These are phyloP conservation scores for Mycena rebaudengoi DNA, from an alignment of 768 basidiomycete species.

Conservation along the genomic window DNA sequence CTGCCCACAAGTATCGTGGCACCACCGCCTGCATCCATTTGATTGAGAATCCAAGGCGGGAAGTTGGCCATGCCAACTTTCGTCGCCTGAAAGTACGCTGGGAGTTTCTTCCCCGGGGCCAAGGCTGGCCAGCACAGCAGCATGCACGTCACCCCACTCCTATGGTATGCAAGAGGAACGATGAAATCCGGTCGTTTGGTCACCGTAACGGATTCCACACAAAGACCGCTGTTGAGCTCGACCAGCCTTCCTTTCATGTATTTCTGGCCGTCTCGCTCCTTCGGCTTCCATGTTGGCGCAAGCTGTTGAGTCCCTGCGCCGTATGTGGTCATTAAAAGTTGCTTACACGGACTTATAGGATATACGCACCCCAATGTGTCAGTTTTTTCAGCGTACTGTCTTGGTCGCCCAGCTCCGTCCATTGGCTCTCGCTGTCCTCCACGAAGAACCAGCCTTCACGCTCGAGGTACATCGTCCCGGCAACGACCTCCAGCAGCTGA, in stretches of 20 bases:
- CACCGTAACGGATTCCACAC: neutral
- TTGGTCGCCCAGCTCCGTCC: constrained; percentile 10
- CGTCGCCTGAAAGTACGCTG: neutral
- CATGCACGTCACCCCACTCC: constrained; percentile 28
- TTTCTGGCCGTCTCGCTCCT: neutral
- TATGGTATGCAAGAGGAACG: neutral
- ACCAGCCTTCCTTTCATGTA: neutral
- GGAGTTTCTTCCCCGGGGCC: neutral
- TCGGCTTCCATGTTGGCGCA: neutral
- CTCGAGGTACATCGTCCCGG: constrained; percentile 23
- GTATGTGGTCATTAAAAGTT: neutral
- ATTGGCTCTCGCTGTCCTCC: constrained; percentile 6
- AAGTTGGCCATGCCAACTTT: constrained; percentile 33
- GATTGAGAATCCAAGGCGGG: constrained; percentile 29
- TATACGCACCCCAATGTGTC: neutral
- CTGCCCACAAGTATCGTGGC: too few species aligned
- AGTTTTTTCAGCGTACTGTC: constrained; percentile 14
- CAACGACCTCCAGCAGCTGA: constrained; percentile 7
- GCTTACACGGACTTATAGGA: neutral
- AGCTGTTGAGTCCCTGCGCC: neutral
- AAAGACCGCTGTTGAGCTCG: neutral
- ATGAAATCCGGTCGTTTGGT: neutral
- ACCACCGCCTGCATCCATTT: constrained; percentile 25
- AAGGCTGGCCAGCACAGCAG: constrained; percentile 23
- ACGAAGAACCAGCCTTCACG: constrained; percentile 18